A percentile compares a stretch with the other conserved stretches of the same genome.
Conservation (phyloP, 2,329 filamentous ascomycete genomes). For the Fusarium torreyae region DNA sequence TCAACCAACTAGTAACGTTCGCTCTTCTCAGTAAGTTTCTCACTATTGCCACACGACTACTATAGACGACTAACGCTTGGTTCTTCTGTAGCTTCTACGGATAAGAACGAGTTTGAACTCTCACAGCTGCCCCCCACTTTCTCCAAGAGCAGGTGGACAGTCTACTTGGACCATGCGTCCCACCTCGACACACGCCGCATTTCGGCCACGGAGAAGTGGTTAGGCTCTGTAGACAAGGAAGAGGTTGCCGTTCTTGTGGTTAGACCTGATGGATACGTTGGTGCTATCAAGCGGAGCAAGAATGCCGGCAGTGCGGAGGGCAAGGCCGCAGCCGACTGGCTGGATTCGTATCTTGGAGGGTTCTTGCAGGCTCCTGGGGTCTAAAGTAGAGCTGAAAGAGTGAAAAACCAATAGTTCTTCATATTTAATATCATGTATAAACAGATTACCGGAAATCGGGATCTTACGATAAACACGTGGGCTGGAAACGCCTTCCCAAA, state of each 20-base stretch:
- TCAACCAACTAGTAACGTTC: conserved; percentile 79
- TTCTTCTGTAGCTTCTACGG: conserved; percentile 64
- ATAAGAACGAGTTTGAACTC: conserved; percentile 76
- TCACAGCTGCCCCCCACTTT: conserved; percentile 73
- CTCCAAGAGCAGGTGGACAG: conserved; percentile 77
- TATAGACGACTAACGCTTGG: conserved; percentile 21
- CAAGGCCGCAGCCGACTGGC: conserved; percentile 66
- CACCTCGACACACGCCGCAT: conserved; percentile 66
- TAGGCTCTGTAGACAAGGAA: conserved; percentile 68
- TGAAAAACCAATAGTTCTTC: no score
- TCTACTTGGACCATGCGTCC: conserved; percentile 77
- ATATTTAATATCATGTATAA: no score
- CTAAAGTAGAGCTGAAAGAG: background rate
- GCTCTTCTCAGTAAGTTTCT: conserved; percentile 72
- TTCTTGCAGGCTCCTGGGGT: conserved; percentile 64
- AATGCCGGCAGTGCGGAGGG: conserved; percentile 65
- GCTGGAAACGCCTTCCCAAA: no score
- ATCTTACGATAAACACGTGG: no score
- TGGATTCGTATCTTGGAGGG: conserved; percentile 68
- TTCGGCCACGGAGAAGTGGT: conserved; percentile 77
- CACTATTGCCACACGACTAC: no score
- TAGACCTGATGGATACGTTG: conserved; percentile 81
- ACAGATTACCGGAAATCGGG: no score
- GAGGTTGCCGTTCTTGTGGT: conserved; percentile 77
- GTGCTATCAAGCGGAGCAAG: conserved; percentile 71